Evolutionary conservation across 2,329 filamentous ascomycete genomes (phyloP).

Genomic region (Apiospora hydei): DNA sequence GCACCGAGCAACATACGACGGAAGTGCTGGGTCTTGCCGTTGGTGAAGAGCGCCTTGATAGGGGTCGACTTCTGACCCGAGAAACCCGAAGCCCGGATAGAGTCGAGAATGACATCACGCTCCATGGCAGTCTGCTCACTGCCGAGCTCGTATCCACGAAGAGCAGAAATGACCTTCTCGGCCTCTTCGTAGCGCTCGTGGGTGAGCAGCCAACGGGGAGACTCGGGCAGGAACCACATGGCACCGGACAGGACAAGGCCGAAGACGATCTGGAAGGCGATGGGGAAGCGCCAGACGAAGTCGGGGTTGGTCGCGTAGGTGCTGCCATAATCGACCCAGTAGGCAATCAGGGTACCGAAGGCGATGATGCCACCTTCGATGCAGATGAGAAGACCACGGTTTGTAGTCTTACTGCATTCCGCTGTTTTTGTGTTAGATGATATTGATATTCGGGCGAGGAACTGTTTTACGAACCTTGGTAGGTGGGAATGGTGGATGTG

Average conservation of each 20-base stretch:
- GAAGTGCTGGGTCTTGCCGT: conserved; percentile 71
- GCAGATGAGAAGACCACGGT: conserved; percentile 51
- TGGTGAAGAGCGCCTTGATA: conserved; percentile 63
- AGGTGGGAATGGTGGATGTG: conserved; percentile 54
- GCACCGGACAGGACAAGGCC: conserved; percentile 50
- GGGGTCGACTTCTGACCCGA: conserved; percentile 53
- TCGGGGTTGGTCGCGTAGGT: conserved; percentile 49
- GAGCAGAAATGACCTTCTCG: conserved; percentile 41
- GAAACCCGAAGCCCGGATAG: conserved; percentile 62
- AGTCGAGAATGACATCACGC: conserved; percentile 68
- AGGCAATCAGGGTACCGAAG: conserved; percentile 52
- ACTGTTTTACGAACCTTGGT: conserved; percentile 45
- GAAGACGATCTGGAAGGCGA: conserved; percentile 57
- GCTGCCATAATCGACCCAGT: conserved; percentile 60
- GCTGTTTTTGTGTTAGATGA: conserved; percentile 37
- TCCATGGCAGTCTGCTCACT: conserved; percentile 65
- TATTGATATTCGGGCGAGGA: not conserved
- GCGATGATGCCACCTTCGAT: conserved; percentile 55
- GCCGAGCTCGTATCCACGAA: conserved; percentile 54
- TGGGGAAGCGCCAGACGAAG: conserved; percentile 63
- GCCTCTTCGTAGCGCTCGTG: conserved; percentile 52
- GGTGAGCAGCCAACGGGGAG: conserved; percentile 28
- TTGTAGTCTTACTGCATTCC: conserved; percentile 52
- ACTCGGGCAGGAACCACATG: conserved; percentile 50
- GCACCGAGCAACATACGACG: conserved; percentile 68